Conservation (phyloP, 164 flowering plant genomes). For the Malania oleifera region DNA sequence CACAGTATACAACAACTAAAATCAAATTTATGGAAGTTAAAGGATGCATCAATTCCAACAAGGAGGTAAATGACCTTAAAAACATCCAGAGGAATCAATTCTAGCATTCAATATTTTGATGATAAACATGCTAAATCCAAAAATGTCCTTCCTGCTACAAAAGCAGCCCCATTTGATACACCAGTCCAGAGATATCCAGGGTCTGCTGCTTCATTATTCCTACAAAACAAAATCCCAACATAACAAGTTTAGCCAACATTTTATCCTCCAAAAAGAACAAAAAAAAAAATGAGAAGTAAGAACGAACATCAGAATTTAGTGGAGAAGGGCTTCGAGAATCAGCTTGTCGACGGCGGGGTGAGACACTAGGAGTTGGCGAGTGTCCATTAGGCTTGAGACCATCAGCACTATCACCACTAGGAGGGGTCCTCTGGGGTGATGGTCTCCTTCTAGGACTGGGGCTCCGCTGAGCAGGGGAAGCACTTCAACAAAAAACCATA, state of each 20-base stretch:
- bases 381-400: constrained; percentile 30
- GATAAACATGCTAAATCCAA: constrained; percentile 17
- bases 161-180: constrained; percentile 9
- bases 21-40: constrained; percentile 1
- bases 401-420: constrained; percentile 46
- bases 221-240: constrained; percentile 16
- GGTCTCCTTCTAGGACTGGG: constrained; percentile 28
- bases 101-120: constrained; percentile 21
- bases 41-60: constrained; percentile 12
- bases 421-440: constrained; percentile 39
- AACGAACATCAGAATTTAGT: constrained; percentile 43
- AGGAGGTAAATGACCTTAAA: constrained; percentile 13
- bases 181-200: background rate
- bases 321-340: constrained; percentile 62
- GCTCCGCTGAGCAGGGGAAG: constrained; percentile 43
- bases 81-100: constrained; percentile 15
- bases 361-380: constrained; percentile 49
- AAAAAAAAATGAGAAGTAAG: background rate
- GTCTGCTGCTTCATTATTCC: constrained; percentile 27
- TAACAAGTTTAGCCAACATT: background rate
- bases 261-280: background rate
- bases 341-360: constrained; percentile 46
- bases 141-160: background rate
- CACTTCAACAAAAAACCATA: constrained; percentile 26
- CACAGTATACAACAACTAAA: constrained; percentile 1